These are phyloP conservation scores for Aspergillus sclerotiicarbonarius DNA, from an alignment of 495 filamentous ascomycete species.

Conservation along the genomic window DNA sequence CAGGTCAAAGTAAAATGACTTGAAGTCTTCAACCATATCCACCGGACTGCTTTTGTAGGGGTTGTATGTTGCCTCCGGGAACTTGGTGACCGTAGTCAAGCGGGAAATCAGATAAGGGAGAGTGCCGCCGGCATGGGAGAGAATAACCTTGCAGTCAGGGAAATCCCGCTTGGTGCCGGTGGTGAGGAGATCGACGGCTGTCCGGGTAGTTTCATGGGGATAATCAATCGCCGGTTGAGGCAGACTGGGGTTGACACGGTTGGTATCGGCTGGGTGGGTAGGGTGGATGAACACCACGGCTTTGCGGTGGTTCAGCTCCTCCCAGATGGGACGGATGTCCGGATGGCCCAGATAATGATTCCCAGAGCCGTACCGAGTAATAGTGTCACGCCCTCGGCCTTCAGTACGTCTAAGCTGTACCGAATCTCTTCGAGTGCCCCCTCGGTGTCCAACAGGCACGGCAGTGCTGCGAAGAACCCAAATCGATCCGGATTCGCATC, in stretches of 20 bases:
- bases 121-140: conserved; percentile 53
- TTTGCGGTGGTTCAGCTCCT: conserved; percentile 37
- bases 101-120: conserved; percentile 42
- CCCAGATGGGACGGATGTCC: conserved; percentile 45
- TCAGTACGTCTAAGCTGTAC: conserved; percentile 43
- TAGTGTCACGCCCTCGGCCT: conserved; percentile 51
- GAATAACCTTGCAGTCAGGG: conserved; percentile 48
- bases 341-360: conserved; percentile 51
- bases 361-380: conserved; percentile 51
- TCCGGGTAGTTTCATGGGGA: conserved; percentile 52
- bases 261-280: conserved; percentile 41
- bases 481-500: conserved; percentile 39
- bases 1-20: neutral
- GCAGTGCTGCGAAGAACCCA: conserved; percentile 49
- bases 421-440: conserved; percentile 40
- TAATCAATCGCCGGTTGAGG: conserved; percentile 52
- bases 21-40: neutral
- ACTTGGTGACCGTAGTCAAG: neutral
- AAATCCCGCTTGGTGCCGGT: conserved; percentile 25
- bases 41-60: neutral
- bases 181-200: conserved; percentile 51
- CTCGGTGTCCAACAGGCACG: conserved; percentile 36
- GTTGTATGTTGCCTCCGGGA: neutral
- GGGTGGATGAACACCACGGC: conserved; percentile 55
- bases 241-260: conserved; percentile 32